phyloP scores from a whole-genome alignment of 2,329 filamentous ascomycete genomes.

The Helminthosporium solani region DNA sequence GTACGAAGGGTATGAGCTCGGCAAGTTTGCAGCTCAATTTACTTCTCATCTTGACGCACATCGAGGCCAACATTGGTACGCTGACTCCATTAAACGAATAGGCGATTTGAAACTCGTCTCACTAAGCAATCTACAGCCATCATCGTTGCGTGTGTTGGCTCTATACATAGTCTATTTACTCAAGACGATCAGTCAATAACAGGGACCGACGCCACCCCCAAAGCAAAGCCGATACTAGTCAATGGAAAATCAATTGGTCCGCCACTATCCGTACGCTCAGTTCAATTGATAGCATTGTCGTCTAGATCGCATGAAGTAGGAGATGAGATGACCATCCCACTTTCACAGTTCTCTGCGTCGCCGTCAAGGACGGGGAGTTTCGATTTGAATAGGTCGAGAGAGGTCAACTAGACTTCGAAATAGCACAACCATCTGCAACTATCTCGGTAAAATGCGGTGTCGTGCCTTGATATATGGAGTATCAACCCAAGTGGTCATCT shows the following conservation, averaged over 20 bases:
- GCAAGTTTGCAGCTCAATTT: constrained; percentile 2
- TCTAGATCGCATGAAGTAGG: not conserved
- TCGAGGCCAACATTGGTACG: constrained; percentile 9
- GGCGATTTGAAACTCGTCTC: not conserved
- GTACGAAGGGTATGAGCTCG: not conserved
- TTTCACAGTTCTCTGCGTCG: not conserved
- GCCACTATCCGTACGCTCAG: not conserved
- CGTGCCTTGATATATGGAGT: no score
- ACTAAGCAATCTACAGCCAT: constrained; percentile 2
- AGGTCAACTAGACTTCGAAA: not conserved
- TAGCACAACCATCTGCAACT: not conserved
- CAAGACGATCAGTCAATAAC: not conserved
- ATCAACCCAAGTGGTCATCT: not conserved
- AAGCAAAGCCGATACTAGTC: not conserved
- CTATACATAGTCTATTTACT: constrained; percentile 7
- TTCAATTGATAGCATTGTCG: not conserved
- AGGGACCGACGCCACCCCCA: not conserved
- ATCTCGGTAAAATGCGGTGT: not conserved
- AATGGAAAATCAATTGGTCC: not conserved
- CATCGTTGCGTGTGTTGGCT: constrained; percentile 7
- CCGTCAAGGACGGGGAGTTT: not conserved
- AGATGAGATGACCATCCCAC: not conserved
- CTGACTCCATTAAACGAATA: not conserved
- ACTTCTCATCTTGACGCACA: constrained; percentile 5
- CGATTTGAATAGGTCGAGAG: not conserved